A percentile compares a stretch with the other conserved stretches of the same genome.
Conservation (phyloP, 768 basidiomycete species). For the Calvatia gigantea region DNA sequence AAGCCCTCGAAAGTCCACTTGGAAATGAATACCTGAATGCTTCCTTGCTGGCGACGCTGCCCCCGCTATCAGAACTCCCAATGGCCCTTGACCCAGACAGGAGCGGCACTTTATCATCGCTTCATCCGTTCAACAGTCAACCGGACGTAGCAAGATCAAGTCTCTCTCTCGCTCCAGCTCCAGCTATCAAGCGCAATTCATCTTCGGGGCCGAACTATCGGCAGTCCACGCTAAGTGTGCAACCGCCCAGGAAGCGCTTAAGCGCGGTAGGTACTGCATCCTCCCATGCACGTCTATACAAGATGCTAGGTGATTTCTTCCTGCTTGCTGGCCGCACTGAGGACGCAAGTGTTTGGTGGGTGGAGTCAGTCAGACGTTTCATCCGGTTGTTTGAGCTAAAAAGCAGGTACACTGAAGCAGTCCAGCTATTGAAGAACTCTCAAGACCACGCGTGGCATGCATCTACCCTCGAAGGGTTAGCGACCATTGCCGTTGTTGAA, state of each 20-base stretch:
- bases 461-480: conserved; percentile 80
- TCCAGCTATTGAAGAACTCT: conserved; percentile 67
- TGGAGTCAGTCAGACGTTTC: conserved; percentile 9
- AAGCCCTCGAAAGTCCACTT: conserved; percentile 74
- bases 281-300: conserved; percentile 83
- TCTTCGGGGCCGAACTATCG: conserved; percentile 46
- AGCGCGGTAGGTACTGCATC: conserved; percentile 65
- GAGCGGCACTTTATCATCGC: conserved; percentile 26
- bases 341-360: conserved; percentile 79
- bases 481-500: conserved; percentile 74
- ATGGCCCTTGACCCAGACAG: conserved; percentile 50
- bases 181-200: conserved; percentile 52
- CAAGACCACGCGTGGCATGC: conserved; percentile 90
- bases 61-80: conserved; percentile 59
- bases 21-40: conserved; percentile 87
- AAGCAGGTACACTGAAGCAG: conserved; percentile 83
- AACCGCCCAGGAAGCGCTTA: conserved; percentile 56
- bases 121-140: conserved; percentile 51
- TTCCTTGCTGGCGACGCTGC: conserved; percentile 58
- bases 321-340: conserved; percentile 81
- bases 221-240: conserved; percentile 45
- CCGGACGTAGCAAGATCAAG: conserved; percentile 46
- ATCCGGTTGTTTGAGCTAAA: conserved; percentile 15
- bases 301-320: conserved; percentile 86
- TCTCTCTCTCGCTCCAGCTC: conserved; percentile 35